phyloP scores from a whole-genome alignment of 441 rosid genomes.

The Pelargonium citronellum region DNA sequence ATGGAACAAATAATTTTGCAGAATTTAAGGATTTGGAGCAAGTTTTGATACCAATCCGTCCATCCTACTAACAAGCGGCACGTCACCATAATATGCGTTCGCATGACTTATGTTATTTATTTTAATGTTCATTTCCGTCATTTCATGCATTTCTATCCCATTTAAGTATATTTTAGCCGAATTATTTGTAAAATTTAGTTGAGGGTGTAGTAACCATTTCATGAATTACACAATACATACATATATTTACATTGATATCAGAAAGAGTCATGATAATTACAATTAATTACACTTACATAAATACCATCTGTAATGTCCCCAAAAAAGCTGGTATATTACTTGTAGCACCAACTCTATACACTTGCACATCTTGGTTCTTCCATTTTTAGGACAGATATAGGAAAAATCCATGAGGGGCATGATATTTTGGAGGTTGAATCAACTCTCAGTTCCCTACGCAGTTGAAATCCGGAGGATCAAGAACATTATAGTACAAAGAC shows the following conservation, averaged over 20 bases:
- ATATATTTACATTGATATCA: constrained; percentile 7
- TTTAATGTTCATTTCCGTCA: no score
- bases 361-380: background rate
- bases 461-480: constrained; percentile 32
- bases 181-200: no score
- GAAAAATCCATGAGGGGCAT: background rate
- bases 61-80: no score
- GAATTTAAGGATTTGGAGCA: no score
- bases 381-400: background rate
- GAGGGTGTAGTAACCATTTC: no score
- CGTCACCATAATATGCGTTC: no score
- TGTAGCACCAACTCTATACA: constrained; percentile 3
- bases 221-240: no score
- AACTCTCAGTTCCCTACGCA: constrained; percentile 32
- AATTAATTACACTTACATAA: background rate
- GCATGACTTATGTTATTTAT: no score
- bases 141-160: no score
- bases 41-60: no score
- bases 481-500: constrained; percentile 65
- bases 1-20: no score
- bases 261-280: constrained; percentile 2
- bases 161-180: no score
- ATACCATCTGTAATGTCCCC: background rate
- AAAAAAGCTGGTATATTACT: background rate
- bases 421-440: background rate